Evolutionary conservation across 1,284 basidiomycete species (phyloP).

Genomic region (Chondrostereum purpureum): DNA sequence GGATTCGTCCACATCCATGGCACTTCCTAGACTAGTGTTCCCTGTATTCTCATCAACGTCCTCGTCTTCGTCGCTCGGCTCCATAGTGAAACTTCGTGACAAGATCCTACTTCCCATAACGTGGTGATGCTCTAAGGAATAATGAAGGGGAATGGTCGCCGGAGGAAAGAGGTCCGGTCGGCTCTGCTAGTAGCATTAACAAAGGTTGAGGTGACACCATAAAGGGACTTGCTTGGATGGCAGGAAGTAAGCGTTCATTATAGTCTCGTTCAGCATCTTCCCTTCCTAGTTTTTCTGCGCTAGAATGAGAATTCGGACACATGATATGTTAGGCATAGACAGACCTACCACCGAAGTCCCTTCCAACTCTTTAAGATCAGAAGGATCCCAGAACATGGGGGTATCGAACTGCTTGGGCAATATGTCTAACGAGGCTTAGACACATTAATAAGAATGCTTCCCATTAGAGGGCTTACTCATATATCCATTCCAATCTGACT

Average conservation of each 20-base stretch:
- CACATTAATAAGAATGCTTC: not conserved
- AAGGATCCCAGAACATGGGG: slow-evolving; percentile 89
- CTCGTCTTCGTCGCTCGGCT: slow-evolving; percentile 39
- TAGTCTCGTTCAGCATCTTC: slow-evolving; percentile 81
- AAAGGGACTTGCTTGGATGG: slow-evolving; percentile 47
- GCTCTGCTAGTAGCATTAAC: slow-evolving; percentile 33
- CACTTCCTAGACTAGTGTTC: slow-evolving; percentile 28
- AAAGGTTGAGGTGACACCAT: slow-evolving; percentile 5
- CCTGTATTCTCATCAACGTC: slow-evolving; percentile 18
- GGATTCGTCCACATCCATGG: slow-evolving; percentile 47
- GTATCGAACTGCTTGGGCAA: slow-evolving; percentile 80
- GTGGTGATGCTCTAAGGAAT: slow-evolving; percentile 78
- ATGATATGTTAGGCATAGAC: slow-evolving; percentile 23
- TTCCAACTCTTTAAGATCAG: slow-evolving; percentile 69
- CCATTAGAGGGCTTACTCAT: slow-evolving; percentile 41
- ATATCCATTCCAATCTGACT: slow-evolving; percentile 67
- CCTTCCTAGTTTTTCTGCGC: slow-evolving; percentile 81
- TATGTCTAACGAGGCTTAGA: slow-evolving; percentile 39
- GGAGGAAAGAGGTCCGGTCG: slow-evolving; percentile 68
- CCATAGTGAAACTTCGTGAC: slow-evolving; percentile 83
- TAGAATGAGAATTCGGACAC: slow-evolving; percentile 10
- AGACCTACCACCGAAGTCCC: slow-evolving; percentile 85
- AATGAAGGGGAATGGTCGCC: slow-evolving; percentile 41
- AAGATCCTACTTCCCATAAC: slow-evolving; percentile 91
- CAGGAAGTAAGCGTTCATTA: slow-evolving; percentile 54